Conservation (phyloP, 2,329 filamentous ascomycete genomes). For the Fusarium odoratissimum region DNA sequence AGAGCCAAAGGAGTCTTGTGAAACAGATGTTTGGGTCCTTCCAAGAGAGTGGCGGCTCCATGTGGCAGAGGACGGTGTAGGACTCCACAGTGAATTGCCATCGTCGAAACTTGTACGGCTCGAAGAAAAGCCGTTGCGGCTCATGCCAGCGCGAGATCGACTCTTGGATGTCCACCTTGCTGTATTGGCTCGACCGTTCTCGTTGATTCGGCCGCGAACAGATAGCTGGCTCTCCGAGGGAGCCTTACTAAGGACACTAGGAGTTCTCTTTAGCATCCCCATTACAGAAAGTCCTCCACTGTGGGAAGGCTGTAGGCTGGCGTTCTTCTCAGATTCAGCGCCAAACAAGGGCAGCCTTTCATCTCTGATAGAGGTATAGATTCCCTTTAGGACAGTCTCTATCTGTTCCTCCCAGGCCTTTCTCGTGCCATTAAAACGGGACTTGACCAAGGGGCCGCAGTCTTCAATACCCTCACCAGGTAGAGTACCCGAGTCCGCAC, state of each 20-base stretch:
- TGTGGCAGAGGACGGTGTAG: constrained; percentile 84
- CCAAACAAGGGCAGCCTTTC: constrained; percentile 89
- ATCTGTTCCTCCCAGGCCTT: constrained; percentile 90
- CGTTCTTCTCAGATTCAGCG: constrained; percentile 62
- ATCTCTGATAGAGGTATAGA: constrained; percentile 89
- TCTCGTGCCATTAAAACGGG: constrained; percentile 78
- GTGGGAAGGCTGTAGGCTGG: constrained; percentile 56
- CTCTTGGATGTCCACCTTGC: constrained; percentile 88
- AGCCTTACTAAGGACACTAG: constrained; percentile 92
- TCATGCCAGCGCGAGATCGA: constrained; percentile 79
- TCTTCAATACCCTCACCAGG: constrained; percentile 55
- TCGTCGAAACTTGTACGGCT: constrained; percentile 96
- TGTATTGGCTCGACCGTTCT: constrained; percentile 63
- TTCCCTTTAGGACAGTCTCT: constrained; percentile 90
- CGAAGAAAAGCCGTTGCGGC: constrained; percentile 84
- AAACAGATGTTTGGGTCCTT: constrained; percentile 90
- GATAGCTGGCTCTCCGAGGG: constrained; percentile 84
- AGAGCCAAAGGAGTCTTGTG: constrained; percentile 89
- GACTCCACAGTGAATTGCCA: constrained; percentile 89
- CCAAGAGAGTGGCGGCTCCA: constrained; percentile 96
- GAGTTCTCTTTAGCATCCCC: constrained; percentile 82
- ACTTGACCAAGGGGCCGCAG: constrained; percentile 81
- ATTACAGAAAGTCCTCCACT: constrained; percentile 79
- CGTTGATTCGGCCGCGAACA: constrained; percentile 75
- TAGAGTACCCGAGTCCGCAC: constrained; percentile 55